A percentile compares a stretch with the other conserved stretches of the same genome.
These are phyloP conservation scores for Chaetomiaceae sp. DNA, from an alignment of 2,329 filamentous ascomycete species.

Conservation along the genomic window DNA sequence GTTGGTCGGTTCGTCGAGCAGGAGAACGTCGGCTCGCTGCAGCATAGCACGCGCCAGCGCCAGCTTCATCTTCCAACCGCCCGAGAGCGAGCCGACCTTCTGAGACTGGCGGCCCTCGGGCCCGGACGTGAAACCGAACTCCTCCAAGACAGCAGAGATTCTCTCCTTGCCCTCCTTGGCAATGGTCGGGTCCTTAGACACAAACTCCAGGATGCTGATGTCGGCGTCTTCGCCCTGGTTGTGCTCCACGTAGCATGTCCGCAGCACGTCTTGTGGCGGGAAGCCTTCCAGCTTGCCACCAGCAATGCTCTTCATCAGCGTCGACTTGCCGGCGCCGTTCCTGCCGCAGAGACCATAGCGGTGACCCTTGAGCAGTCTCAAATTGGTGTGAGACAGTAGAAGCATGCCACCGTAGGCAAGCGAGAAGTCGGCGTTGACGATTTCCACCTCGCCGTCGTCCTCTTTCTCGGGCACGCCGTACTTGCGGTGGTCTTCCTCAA, in stretches of 20 bases:
- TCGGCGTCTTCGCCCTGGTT: slow-evolving; percentile 98
- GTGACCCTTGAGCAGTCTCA: slow-evolving; percentile 90
- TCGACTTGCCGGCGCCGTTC: slow-evolving; percentile 98
- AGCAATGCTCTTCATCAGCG: slow-evolving; percentile 93
- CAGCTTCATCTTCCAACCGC: slow-evolving; percentile 99
- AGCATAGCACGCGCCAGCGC: slow-evolving; percentile 94
- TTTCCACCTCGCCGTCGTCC: slow-evolving; percentile 87
- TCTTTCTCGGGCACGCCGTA: slow-evolving; percentile 79
- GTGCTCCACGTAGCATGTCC: slow-evolving; percentile 97
- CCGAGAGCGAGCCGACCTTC: slow-evolving; percentile 88
- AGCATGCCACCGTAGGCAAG: slow-evolving; percentile 97
- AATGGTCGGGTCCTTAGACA: slow-evolving; percentile 82
- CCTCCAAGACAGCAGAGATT: slow-evolving; percentile 75
- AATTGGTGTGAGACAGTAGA: slow-evolving; percentile 88
- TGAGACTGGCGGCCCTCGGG: slow-evolving; percentile 84
- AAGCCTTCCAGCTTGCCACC: slow-evolving; percentile 96
- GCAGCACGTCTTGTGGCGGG: slow-evolving; percentile 82
- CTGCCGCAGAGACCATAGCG: slow-evolving; percentile 94
- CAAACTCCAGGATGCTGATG: slow-evolving; percentile 90
- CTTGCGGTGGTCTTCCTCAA: slow-evolving; percentile 81
- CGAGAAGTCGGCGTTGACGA: slow-evolving; percentile 97
- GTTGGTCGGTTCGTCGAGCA: slow-evolving; percentile 98
- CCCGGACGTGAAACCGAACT: slow-evolving; percentile 90
- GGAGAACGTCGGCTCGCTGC: slow-evolving; percentile 88
- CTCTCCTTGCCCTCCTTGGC: slow-evolving; percentile 70